phyloP scores from a whole-genome alignment of 1,284 basidiomycete species.

The Amylostereum areolatum region DNA sequence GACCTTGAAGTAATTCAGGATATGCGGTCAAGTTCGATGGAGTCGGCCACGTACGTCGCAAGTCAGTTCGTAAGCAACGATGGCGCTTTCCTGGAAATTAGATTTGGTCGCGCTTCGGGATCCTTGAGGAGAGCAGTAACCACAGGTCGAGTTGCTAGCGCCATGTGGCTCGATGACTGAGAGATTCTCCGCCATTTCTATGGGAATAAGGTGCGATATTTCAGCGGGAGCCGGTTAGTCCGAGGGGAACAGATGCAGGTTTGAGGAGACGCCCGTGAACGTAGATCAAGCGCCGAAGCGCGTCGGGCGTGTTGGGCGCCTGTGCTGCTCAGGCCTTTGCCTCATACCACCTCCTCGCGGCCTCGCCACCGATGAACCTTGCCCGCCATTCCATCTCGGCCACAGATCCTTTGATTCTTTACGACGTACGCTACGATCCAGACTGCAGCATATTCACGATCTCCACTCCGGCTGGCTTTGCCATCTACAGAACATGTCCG shows the following conservation, averaged over 20 bases:
- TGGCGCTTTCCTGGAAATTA: conserved; percentile 29
- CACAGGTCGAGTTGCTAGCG: conserved; percentile 26
- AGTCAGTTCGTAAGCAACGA: conserved; percentile 33
- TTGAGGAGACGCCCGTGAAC: no score
- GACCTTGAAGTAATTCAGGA: conserved; percentile 31
- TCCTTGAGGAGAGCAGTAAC: conserved; percentile 36
- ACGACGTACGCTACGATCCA: conserved; percentile 72
- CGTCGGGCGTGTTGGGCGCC: no score
- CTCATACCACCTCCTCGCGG: neutral
- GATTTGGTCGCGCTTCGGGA: conserved; percentile 25
- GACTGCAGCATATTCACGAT: conserved; percentile 79
- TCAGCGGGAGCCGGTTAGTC: no score
- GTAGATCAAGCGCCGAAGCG: no score
- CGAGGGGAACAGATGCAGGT: no score
- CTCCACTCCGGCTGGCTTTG: conserved; percentile 81
- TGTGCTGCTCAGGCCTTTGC: no score
- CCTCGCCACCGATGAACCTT: conserved; percentile 64
- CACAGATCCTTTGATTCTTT: conserved; percentile 70
- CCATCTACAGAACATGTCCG: conserved; percentile 79
- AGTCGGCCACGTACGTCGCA: conserved; percentile 38
- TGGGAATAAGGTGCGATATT: conserved; percentile 8
- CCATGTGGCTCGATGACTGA: conserved; percentile 26
- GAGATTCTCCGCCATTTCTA: neutral
- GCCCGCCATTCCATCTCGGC: conserved; percentile 82
- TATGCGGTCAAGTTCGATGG: neutral